phyloP scores from a whole-genome alignment of 1,284 basidiomycete species.

The Cryptococcus sp. region DNA sequence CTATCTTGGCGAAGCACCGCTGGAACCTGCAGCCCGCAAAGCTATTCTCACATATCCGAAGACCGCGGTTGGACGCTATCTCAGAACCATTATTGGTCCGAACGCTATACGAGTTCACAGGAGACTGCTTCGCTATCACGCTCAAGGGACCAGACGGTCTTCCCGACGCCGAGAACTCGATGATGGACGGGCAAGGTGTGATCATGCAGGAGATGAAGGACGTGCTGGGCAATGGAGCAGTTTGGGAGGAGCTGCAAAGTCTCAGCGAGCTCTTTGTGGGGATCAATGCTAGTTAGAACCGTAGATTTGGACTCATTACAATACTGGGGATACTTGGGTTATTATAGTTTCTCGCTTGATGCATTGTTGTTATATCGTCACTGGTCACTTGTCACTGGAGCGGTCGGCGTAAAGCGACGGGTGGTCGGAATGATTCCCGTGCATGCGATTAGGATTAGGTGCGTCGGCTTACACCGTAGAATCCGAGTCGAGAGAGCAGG shows the following conservation, averaged over 20 bases:
- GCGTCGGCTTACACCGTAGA: no score
- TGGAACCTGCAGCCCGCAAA: slow-evolving; percentile 45
- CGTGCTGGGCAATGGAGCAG: slow-evolving; percentile 24
- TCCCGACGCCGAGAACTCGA: slow-evolving; percentile 31
- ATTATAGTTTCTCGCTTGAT: no score
- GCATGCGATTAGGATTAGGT: no score
- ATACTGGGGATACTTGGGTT: no score
- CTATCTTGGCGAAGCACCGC: slow-evolving; percentile 55
- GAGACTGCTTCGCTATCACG: slow-evolving; percentile 46
- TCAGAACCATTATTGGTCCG: slow-evolving; percentile 44
- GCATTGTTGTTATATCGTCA: no score
- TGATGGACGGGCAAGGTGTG: slow-evolving; percentile 48
- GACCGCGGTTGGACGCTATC: slow-evolving; percentile 45
- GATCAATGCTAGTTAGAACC: slow-evolving; percentile 9
- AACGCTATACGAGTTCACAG: slow-evolving; percentile 48
- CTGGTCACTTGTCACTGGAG: no score
- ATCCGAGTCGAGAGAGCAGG: no score
- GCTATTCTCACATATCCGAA: slow-evolving; percentile 46
- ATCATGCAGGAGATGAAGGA: slow-evolving; percentile 34
- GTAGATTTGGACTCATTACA: no score
- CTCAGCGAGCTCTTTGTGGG: slow-evolving; percentile 15
- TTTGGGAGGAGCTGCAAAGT: slow-evolving; percentile 28
- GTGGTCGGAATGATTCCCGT: no score
- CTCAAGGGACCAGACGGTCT: slow-evolving; percentile 50
- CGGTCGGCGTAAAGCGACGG: no score